Evolutionary conservation across 768 basidiomycete species (phyloP).

Genomic region (Fibroporia radiculosa): DNA sequence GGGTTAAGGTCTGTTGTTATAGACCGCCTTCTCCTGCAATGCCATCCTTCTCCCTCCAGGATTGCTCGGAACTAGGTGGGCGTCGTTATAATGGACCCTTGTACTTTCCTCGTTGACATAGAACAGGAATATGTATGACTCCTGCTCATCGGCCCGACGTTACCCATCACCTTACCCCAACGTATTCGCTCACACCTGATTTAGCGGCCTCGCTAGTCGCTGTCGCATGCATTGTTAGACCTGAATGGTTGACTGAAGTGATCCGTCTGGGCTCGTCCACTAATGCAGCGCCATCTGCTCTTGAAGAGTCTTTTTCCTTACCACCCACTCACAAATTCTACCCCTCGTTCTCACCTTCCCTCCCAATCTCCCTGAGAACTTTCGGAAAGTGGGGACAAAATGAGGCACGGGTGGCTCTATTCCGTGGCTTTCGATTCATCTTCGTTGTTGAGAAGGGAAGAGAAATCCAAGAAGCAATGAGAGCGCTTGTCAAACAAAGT

Average conservation of each 20-base stretch:
- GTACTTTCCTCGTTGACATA: neutral
- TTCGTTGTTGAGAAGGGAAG: slow-evolving; percentile 49
- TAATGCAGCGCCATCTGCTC: slow-evolving; percentile 26
- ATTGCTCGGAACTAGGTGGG: slow-evolving; percentile 42
- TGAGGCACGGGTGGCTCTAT: slow-evolving; percentile 50
- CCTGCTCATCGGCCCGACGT: slow-evolving; percentile 35
- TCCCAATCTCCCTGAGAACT: slow-evolving; percentile 40
- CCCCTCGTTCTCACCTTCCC: slow-evolving; percentile 45
- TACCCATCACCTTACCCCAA: slow-evolving; percentile 59
- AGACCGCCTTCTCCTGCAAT: slow-evolving; percentile 2
- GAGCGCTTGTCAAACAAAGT: slow-evolving; percentile 48
- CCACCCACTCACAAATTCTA: slow-evolving; percentile 49
- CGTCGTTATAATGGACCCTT: neutral
- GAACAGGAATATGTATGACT: slow-evolving; percentile 49
- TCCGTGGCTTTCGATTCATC: slow-evolving; percentile 48
- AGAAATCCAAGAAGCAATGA: slow-evolving; percentile 40
- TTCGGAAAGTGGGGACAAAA: slow-evolving; percentile 61
- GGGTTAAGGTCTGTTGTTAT: slow-evolving; percentile 21
- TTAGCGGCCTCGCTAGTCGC: slow-evolving; percentile 55
- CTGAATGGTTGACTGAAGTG: slow-evolving; percentile 61
- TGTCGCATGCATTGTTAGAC: slow-evolving; percentile 49
- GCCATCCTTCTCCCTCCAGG: slow-evolving; percentile 4
- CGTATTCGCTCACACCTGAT: slow-evolving; percentile 38
- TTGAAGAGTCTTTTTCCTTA: slow-evolving; percentile 45
- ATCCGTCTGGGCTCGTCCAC: slow-evolving; percentile 39